Evolutionary conservation across 2,329 filamentous ascomycete genomes (phyloP).

Genomic region (Penicillium psychrosexuale): DNA sequence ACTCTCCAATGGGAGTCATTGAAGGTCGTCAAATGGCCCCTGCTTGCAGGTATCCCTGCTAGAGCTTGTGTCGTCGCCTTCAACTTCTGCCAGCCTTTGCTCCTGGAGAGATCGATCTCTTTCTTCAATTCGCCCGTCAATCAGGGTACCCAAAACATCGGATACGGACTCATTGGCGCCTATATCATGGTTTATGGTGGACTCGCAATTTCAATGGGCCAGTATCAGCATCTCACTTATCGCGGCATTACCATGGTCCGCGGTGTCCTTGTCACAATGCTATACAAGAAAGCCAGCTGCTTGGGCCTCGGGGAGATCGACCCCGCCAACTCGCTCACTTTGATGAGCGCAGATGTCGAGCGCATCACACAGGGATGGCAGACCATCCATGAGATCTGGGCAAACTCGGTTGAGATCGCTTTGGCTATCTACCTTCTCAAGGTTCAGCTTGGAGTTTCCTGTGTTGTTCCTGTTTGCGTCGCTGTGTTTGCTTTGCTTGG

Average conservation of each 20-base stretch:
- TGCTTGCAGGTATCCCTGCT: conserved; percentile 34
- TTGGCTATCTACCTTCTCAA: conserved; percentile 46
- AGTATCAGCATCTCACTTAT: conserved; percentile 44
- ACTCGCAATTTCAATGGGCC: conserved; percentile 33
- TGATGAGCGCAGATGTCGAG: conserved; percentile 50
- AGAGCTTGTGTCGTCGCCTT: conserved; percentile 36
- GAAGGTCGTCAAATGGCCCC: conserved; percentile 33
- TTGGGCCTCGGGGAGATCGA: conserved; percentile 35
- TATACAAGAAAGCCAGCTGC: conserved; percentile 47
- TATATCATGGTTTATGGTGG: conserved; percentile 44
- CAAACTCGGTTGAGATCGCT: conserved; percentile 44
- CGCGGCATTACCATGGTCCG: conserved; percentile 45
- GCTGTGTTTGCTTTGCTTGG: conserved; percentile 40
- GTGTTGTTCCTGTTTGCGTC: conserved; percentile 45
- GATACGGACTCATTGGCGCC: conserved; percentile 46
- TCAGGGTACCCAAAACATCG: conserved; percentile 31
- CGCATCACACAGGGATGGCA: conserved; percentile 43
- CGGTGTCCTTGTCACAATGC: conserved; percentile 46
- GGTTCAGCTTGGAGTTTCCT: conserved; percentile 44
- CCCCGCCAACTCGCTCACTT: conserved; percentile 39
- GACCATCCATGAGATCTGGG: conserved; percentile 47
- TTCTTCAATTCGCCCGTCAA: conserved; percentile 32
- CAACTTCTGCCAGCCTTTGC: conserved; percentile 39
- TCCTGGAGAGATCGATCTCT: conserved; percentile 37
- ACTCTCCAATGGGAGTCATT: conserved; percentile 32